Evolutionary conservation across 2,329 filamentous ascomycete genomes (phyloP), one percentile per base, ranked within the genome.

Genomic region (Colletotrichum sublineola): DNA sequence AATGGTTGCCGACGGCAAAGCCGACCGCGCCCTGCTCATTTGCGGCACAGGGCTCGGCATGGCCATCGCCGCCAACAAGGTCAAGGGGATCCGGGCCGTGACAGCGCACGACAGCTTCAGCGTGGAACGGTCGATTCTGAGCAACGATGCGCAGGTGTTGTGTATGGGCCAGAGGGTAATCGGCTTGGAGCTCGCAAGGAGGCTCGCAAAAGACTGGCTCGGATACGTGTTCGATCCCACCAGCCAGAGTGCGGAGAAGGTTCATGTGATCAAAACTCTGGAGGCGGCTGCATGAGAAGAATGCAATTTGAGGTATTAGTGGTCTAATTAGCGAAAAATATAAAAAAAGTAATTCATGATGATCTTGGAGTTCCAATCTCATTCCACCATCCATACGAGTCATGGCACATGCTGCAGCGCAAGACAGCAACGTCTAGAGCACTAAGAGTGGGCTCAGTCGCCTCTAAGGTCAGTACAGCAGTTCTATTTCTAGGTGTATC

Each of bases 1-100:
- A 73, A 84, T 92, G 48, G 88, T 93, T 14, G 85, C 87, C 5
- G 81, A 85, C 7, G 91, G 91, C 55, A 86, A 90, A 77, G 92
- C 89, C 64, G 94, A 97, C 82, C 91, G 94, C 65, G 94, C 93
- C 0, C 86, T 97, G 48, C 84, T 95, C 53, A 94, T 97, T 84
- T 97, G 94, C 83, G 94, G 94, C 2, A 97, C 94, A 0, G 94
- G 94, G 0, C 88, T 97, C 9, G 94, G 94, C 29, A 94, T 97
- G 9, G 94, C 94, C 77, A 97, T 97, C 79, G 85, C 90, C n/a
- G 94, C 94, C 75, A 97, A 97, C 87, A 97, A 97, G 82, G 90
- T 97, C 75, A 92, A 91, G 68, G 94, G 94, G 7, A 90, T 97
- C 73, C 87, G 94, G 33, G 94, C 94, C n/a, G 94, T 97, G 24